Percentiles rank a stretch among this genome's conserved stretches.
Conservation (phyloP, 495 filamentous ascomycete species). For the Penicillium roqueforti region DNA sequence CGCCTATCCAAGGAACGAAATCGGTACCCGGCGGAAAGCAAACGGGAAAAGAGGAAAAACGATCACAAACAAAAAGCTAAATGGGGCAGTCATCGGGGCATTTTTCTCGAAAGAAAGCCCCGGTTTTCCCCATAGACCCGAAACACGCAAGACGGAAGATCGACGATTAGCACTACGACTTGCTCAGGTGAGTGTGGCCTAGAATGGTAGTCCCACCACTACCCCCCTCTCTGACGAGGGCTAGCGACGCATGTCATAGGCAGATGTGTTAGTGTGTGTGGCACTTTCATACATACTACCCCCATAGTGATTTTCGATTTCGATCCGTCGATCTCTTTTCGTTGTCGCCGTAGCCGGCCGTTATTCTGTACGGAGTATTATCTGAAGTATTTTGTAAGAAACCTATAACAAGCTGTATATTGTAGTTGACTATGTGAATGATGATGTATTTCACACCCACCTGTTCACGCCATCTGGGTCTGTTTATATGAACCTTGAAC, state of each 20-base stretch:
- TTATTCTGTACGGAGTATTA: neutral
- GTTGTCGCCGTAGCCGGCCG: constrained; percentile 1
- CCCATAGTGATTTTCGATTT: neutral
- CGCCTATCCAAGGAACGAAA: neutral
- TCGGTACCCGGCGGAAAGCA: constrained; percentile 2
- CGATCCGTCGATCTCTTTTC: neutral
- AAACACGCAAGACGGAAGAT: constrained; percentile 27
- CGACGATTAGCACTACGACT: constrained; percentile 14
- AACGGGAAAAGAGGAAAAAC: neutral
- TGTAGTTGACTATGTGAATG: neutral
- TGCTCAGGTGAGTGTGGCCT: neutral
- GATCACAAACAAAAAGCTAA: neutral
- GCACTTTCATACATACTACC: neutral
- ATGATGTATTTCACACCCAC: constrained; percentile 3
- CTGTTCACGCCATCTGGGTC: neutral
- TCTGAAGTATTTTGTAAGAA: neutral
- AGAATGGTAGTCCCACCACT: neutral
- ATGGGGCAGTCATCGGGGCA: neutral
- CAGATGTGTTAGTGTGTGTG: neutral
- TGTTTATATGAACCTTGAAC: neutral
- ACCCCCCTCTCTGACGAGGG: neutral
- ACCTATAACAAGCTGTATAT: neutral
- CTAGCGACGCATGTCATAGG: neutral
- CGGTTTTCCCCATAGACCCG: constrained; percentile 11
- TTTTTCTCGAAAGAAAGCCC: constrained; percentile 7